Percentiles rank a stretch among this genome's conserved stretches.
These are phyloP conservation scores for Diaporthe ilicicola DNA, from an alignment of 2,329 filamentous ascomycete genomes.

Conservation along the genomic window DNA sequence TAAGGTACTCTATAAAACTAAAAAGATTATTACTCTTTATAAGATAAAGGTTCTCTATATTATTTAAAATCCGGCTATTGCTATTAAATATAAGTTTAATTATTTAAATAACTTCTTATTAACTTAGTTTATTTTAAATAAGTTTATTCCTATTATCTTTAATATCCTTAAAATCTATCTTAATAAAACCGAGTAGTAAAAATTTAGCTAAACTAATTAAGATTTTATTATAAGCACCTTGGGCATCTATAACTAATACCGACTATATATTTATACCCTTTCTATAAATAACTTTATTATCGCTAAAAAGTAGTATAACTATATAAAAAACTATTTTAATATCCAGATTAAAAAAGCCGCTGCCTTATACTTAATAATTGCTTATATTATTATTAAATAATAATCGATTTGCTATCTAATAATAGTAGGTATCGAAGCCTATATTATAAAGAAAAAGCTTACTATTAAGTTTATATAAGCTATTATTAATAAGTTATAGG, in stretches of 20 bases:
- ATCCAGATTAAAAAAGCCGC: too few species aligned
- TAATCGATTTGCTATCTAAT: too few species aligned
- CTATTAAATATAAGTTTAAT: background rate
- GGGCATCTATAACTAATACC: background rate
- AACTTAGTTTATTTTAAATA: background rate
- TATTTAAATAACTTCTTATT: background rate
- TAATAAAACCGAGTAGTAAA: background rate
- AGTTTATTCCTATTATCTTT: background rate
- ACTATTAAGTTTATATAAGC: too few species aligned
- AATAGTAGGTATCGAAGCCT: too few species aligned
- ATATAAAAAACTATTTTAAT: too few species aligned
- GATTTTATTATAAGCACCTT: background rate
- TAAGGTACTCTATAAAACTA: background rate
- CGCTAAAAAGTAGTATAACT: background rate
- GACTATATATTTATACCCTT: background rate
- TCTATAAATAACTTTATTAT: background rate
- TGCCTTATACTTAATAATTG: too few species aligned
- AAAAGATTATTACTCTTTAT: background rate
- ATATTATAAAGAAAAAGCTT: too few species aligned
- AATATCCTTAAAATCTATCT: background rate
- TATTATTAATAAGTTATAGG: too few species aligned
- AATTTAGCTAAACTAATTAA: background rate
- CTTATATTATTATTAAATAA: too few species aligned
- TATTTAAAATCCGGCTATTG: background rate
- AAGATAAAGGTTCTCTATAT: background rate